Base-by-base conservation (phyloP, 371 early-diverging fungal genomes). In the Dentiscutata heterogama region DNA sequence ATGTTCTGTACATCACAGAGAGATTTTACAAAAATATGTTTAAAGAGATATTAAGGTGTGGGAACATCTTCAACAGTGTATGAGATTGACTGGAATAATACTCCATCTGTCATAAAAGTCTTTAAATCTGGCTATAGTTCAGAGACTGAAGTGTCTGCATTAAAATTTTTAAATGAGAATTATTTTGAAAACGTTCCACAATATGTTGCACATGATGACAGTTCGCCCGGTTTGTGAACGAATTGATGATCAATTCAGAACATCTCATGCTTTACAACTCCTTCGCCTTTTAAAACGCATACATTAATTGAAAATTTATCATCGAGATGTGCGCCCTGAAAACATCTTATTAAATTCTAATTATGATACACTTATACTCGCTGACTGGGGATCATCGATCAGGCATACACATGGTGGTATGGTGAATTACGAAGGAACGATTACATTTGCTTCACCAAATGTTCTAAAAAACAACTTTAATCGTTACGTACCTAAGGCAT, bases 381-480 rank as follows among this genome's bases (percentile, higher is more conserved):
- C 50, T 72, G 72, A 72, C n/a, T 72, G 72, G 72, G 73, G 72
- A 2, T 72, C 72, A 6, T 8, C 72, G 22, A n/a, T 72, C 20
- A 72, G 14, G 22, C 54, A 8, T 18, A 31, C 53, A 16, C 8
- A n/a, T 46, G 10, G 8, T n/a, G 7, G 0, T 3, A 0, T 11
- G n/a, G 25, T 51, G 1, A 18, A 8, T n/a, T 72, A 72, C 31
- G n/a, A 72, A 72, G 72, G 72, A 54, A 72, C 53, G 0, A 72
- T 11, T 1, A 72, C 27, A 54, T 73, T 73, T 73, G 0, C 73
- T 16, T 53, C 72, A 51, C 72, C 72, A 20, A 25, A 13, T 72
- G n/a, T 72, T 42, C 29, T 72, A 51, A 35, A 54, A 1, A 54
- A 54, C 25, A n/a, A 72, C 22, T 13, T 51, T 7, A 22, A 22